Base-by-base conservation (phyloP, 371 early-diverging fungal genomes). In the Mucor plumbeus region DNA sequence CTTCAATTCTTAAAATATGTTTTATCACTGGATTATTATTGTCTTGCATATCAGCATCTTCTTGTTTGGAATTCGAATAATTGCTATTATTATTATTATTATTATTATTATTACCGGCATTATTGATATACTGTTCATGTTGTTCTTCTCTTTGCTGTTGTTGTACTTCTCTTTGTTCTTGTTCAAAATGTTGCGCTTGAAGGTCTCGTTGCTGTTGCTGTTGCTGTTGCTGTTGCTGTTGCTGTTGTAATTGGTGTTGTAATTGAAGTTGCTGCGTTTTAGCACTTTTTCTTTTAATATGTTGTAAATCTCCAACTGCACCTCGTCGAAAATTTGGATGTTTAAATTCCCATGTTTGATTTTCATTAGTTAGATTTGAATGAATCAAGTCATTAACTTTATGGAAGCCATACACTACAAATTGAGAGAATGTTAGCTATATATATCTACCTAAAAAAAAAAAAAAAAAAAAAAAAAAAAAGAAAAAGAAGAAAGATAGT, bases 271-370 rank as follows among this genome's bases (percentile, higher is more conserved):
- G 48, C 40, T 76, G 75, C 14, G 79, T 65, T 68, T 81, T 85
- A n/a, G 86, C 76, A 65, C 80, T 85, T 68, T 87, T 88, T 44
- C 90, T 75, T 70, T 87, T 90, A 61, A 90, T 88, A 43, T 85
- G 81, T 61, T 85, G 86, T 39, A 90, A 74, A 33, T 85, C 80
- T 21, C 76, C 74, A 35, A 86, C 64, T 17, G 81, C 85, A 2
- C 90, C 90, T 63, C 83, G 75, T 47, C 86, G 77, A 70, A 90
- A 90, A 40, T 88, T 82, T 1, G 86, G 86, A 67, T 90, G 88
- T 67, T 84, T 82, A 70, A 90, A 90, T 66, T 90, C 90, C 90
- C 90, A 90, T n/a, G 84, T 85, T 61, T 90, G 88, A 43, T 80
- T 84, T 64, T 86, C 85, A 59, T 76, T 83, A 47, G 76, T 81